Conservation (phyloP, 2,329 filamentous ascomycete genomes). For the Cytospora piceae region DNA sequence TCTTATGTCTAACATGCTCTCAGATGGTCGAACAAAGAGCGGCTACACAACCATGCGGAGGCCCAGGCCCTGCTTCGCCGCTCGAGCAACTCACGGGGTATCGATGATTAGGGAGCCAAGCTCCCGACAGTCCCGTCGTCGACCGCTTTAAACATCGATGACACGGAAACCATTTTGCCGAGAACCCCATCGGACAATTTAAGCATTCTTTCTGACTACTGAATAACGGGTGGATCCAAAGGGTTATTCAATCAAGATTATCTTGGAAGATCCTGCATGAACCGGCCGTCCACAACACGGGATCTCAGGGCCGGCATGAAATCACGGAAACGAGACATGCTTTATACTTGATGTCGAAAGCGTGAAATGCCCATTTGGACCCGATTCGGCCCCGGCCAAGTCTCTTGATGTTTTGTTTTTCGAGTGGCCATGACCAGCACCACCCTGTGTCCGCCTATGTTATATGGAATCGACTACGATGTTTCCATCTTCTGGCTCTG, state of each 20-base stretch:
- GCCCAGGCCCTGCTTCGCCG: not conserved
- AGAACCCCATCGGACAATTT: too few species aligned
- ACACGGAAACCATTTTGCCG: too few species aligned
- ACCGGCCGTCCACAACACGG: not conserved
- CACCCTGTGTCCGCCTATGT: not conserved
- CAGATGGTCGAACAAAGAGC: conserved; percentile 45
- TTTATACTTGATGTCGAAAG: not conserved
- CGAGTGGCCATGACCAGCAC: not conserved
- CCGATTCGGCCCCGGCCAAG: too few species aligned
- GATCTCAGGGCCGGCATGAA: not conserved
- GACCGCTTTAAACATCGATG: too few species aligned
- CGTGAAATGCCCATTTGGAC: not conserved
- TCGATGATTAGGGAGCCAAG: conserved; percentile 16
- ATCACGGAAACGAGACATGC: not conserved
- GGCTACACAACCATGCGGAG: conserved; percentile 31
- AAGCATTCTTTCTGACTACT: too few species aligned
- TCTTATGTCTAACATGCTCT: conserved; percentile 11
- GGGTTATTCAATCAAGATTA: not conserved
- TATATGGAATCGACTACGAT: not conserved
- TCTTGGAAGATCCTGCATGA: not conserved
- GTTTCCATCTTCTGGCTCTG: not conserved
- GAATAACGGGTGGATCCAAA: not conserved
- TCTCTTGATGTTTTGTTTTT: too few species aligned
- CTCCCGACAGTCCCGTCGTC: not conserved
- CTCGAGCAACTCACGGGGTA: not conserved